Evolutionary conservation across 2,329 filamentous ascomycete genomes (phyloP).

Genomic region (Colletotrichum sp.): DNA sequence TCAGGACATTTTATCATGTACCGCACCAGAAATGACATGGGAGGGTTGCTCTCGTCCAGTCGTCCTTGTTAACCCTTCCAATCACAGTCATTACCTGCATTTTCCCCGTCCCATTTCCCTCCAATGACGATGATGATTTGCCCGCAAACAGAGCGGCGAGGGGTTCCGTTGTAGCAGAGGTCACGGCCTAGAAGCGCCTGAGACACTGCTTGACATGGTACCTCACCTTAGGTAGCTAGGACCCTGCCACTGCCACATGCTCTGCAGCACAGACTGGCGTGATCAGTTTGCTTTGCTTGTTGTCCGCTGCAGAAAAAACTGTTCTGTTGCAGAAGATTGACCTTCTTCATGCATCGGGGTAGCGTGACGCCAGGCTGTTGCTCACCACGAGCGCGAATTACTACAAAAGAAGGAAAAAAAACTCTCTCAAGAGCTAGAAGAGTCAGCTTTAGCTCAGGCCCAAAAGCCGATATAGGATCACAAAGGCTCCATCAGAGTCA

Average conservation of each 20-base stretch:
- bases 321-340: conserved; percentile 15
- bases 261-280: not conserved
- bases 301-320: not conserved
- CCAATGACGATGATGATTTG: not conserved
- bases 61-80: conserved; percentile 9
- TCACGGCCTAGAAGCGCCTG: not conserved
- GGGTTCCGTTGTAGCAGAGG: not conserved
- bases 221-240: not conserved
- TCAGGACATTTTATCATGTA: not conserved
- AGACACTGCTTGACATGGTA: not conserved
- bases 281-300: not conserved
- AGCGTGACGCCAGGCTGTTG: not conserved
- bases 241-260: not conserved
- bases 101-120: not conserved
- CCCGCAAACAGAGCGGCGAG: conserved; percentile 3
- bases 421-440: not conserved
- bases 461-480: conserved; percentile 16
- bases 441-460: not conserved
- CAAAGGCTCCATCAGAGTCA: conserved; percentile 3
- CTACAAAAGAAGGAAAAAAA: not conserved
- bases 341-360: not conserved
- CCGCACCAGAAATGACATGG: not conserved
- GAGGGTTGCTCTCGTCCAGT: not conserved
- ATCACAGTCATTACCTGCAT: not conserved
- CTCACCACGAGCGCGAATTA: not conserved